These are phyloP conservation scores for Ramaria rubella DNA, from an alignment of 768 basidiomycete genomes.

Conservation along the genomic window DNA sequence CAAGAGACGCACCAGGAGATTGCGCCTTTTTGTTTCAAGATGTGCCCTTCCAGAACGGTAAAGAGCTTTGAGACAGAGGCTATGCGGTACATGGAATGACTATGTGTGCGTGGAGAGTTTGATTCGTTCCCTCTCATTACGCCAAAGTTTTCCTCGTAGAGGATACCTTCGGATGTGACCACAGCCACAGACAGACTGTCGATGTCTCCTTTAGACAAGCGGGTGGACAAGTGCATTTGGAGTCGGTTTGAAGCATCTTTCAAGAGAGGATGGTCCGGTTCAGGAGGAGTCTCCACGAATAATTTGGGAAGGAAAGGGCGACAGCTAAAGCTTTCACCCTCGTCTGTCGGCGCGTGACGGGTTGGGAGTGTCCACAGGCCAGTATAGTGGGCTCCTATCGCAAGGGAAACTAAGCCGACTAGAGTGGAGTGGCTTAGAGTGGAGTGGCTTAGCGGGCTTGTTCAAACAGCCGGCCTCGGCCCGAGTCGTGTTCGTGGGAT, in stretches of 20 bases:
- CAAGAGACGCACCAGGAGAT: slow-evolving; percentile 22
- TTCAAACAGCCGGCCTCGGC: too few species aligned
- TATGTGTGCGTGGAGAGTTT: slow-evolving; percentile 24
- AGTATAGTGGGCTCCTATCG: slow-evolving; percentile 2
- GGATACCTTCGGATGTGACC: slow-evolving; percentile 37
- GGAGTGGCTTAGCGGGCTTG: too few species aligned
- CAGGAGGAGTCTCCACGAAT: slow-evolving; percentile 17
- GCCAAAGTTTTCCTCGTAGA: slow-evolving; percentile 43
- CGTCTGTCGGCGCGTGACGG: not conserved
- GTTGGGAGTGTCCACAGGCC: not conserved
- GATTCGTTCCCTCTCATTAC: slow-evolving; percentile 37
- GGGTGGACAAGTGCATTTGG: slow-evolving; percentile 8
- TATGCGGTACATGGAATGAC: slow-evolving; percentile 44
- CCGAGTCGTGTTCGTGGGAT: too few species aligned
- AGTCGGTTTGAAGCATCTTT: not conserved
- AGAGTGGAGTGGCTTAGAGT: too few species aligned
- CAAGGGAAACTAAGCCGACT: not conserved
- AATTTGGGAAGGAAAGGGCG: slow-evolving; percentile 22
- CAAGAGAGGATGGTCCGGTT: slow-evolving; percentile 14
- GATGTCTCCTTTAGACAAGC: slow-evolving; percentile 30
- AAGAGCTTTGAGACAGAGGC: slow-evolving; percentile 50
- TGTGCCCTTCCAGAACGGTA: slow-evolving; percentile 40
- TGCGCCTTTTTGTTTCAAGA: slow-evolving; percentile 40
- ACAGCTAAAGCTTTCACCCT: slow-evolving; percentile 17
- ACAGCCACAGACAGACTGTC: slow-evolving; percentile 47